phyloP scores from a whole-genome alignment of 2,329 filamentous ascomycete genomes.

The Trichoderma cornu-damae region DNA sequence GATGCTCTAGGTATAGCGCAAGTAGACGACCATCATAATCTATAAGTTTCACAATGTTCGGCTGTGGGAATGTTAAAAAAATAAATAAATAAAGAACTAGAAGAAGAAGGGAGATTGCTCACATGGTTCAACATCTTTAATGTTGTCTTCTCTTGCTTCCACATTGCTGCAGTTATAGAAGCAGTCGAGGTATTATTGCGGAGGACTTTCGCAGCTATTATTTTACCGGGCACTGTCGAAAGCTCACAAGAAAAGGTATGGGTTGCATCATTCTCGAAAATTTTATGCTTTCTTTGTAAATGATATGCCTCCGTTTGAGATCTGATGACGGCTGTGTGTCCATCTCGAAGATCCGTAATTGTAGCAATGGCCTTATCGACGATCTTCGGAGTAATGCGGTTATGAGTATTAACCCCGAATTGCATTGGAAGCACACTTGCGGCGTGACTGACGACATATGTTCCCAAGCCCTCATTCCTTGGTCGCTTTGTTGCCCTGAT shows the following conservation, averaged over 20 bases:
- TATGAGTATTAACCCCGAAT: too few species aligned
- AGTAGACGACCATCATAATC: not conserved
- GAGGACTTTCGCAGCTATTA: not conserved
- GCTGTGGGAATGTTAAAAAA: not conserved
- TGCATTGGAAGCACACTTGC: too few species aligned
- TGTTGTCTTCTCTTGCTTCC: not conserved
- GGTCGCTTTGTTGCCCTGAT: not conserved
- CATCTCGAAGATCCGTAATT: not conserved
- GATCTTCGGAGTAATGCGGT: not conserved
- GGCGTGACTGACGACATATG: not conserved
- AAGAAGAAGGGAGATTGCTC: not conserved
- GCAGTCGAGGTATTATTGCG: not conserved
- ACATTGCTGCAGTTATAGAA: not conserved
- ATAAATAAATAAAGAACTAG: not conserved
- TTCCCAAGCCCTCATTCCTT: not conserved
- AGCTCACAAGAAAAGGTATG: not conserved
- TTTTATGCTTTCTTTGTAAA: not conserved
- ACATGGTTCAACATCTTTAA: not conserved
- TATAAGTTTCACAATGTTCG: not conserved
- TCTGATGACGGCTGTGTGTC: not conserved
- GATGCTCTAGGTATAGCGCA: not conserved
- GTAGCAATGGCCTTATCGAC: not conserved
- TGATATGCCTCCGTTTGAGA: not conserved
- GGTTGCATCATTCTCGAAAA: not conserved
- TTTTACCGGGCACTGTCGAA: not conserved